Percentiles rank a stretch among this genome's conserved stretches.
Conservation (phyloP, 2,329 filamentous ascomycete genomes). For the Fusarium nygamai region DNA sequence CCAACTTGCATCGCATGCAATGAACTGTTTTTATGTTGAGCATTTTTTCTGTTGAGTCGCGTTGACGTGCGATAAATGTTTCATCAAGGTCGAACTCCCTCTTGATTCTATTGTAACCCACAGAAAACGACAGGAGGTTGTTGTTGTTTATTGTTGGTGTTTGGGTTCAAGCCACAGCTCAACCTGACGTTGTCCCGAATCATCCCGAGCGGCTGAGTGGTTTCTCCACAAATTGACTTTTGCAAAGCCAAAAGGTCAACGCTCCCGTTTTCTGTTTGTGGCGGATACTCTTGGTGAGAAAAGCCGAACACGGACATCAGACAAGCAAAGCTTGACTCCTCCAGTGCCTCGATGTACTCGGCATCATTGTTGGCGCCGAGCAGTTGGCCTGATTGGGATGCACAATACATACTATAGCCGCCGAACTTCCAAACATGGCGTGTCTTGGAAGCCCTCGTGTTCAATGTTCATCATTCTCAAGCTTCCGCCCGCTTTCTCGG, state of each 20-base stretch:
- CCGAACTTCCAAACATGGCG: neutral
- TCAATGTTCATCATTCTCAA: accelerated
- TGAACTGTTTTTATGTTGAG: neutral
- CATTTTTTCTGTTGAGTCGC: accelerated
- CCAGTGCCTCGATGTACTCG: neutral
- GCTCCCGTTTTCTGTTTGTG: neutral
- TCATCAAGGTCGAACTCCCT: neutral
- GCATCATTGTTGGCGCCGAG: neutral
- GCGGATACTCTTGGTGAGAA: neutral
- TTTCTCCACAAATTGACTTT: neutral
- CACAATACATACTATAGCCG: neutral
- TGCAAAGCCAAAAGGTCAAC: neutral
- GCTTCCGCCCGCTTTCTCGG: too few relatives aligned
- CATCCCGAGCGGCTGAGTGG: neutral
- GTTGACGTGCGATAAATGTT: neutral
- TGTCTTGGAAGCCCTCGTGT: neutral
- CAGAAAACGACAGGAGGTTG: neutral
- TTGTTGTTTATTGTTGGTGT: neutral
- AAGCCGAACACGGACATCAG: neutral
- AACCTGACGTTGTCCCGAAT: neutral
- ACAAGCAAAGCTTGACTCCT: neutral
- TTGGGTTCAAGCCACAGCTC: neutral
- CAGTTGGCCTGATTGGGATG: neutral
- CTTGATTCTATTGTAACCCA: neutral
- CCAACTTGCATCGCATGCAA: neutral